Base-by-base conservation (phyloP, 2,329 filamentous ascomycete species). In the Coniochaeta sp. region DNA sequence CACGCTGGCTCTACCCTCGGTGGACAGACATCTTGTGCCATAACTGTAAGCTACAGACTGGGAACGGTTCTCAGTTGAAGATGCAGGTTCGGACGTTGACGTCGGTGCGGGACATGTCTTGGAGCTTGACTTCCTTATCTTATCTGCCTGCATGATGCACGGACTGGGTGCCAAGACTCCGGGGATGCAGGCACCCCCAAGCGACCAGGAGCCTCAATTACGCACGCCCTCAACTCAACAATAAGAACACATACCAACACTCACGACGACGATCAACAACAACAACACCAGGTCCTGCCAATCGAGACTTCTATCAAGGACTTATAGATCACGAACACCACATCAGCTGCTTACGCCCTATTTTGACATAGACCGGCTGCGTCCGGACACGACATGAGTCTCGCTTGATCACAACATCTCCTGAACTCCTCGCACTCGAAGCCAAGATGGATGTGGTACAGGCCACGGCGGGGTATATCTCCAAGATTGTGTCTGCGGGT, bases 381-480 rank as follows among this genome's bases (percentile, higher is more conserved):
- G 38, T 26, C 38, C 38, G 38, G 38, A 24, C 38, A 24, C 20
- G 38, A 24, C 22, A 42, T 42, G 38, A 42, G 14, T 42, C 2
- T 40, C 3, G 7, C 22, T 12, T 40, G 10, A 14, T 22, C 12
- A 6, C 3, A 42, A 14, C 38, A 24, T 10, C 38, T 3, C 18
- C 38, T 42, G 38, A 42, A 22, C 20, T 24, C 18, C 38, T 42
- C 20, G 5, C 10, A 42, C n/a, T 24, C 38, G 13, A 54, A 49
- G 56, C 60, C 69, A 75, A 58, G 61, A 99, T 99, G 94, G 94
- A 99, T 67, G 85, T 97, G 63, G 88, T 95, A 56, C 87, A 95
- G 67, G 89, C 91, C 60, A 86, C 96, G 65, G 87, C 91, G 62
- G 88, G 90, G 72, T 99, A 99, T 77, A 87, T 99, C 77, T 87